These are phyloP conservation scores for Arthrobotrys megalospora DNA, from an alignment of 2,329 filamentous ascomycete species.

Conservation along the genomic window DNA sequence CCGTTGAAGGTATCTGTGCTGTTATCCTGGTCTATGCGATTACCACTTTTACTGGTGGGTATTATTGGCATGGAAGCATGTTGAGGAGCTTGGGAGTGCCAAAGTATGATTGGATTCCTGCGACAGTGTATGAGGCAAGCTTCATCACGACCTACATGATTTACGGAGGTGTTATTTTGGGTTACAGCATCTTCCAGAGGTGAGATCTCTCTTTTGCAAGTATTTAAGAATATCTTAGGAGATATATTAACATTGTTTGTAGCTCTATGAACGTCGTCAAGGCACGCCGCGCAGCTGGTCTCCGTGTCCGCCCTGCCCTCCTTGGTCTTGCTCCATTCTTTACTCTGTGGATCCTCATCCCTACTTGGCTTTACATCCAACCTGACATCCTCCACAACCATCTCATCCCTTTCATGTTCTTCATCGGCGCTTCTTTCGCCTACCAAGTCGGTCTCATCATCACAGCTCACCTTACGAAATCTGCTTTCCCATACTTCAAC, in stretches of 20 bases:
- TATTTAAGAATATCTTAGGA: background rate
- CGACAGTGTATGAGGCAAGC: slow-evolving; percentile 80
- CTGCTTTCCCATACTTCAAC: slow-evolving; percentile 91
- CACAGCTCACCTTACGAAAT: slow-evolving; percentile 89
- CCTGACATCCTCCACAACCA: slow-evolving; percentile 86
- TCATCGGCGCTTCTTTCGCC: slow-evolving; percentile 90
- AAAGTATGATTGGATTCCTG: slow-evolving; percentile 76
- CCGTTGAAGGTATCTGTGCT: slow-evolving; percentile 92
- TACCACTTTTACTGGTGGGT: slow-evolving; percentile 87
- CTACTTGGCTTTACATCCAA: slow-evolving; percentile 85
- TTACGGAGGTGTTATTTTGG: slow-evolving; percentile 84
- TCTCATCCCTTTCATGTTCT: slow-evolving; percentile 89
- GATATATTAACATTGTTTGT: slow-evolving; percentile 40
- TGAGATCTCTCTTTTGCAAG: slow-evolving; percentile 62
- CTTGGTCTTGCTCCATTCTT: slow-evolving; percentile 87
- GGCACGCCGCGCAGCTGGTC: slow-evolving; percentile 80
- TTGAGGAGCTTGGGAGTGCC: slow-evolving; percentile 71
- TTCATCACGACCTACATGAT: slow-evolving; percentile 95
- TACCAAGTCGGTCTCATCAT: slow-evolving; percentile 98
- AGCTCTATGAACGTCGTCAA: slow-evolving; percentile 86
- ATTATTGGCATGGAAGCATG: slow-evolving; percentile 92
- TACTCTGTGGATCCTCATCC: slow-evolving; percentile 81
- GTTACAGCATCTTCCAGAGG: slow-evolving; percentile 86
- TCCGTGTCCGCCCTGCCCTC: slow-evolving; percentile 81
- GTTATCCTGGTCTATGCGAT: slow-evolving; percentile 85